A percentile compares a stretch with the other conserved stretches of the same genome.
Evolutionary conservation across 2,329 filamentous ascomycete genomes (phyloP).

Genomic region (Zymoseptoria ardabiliae): DNA sequence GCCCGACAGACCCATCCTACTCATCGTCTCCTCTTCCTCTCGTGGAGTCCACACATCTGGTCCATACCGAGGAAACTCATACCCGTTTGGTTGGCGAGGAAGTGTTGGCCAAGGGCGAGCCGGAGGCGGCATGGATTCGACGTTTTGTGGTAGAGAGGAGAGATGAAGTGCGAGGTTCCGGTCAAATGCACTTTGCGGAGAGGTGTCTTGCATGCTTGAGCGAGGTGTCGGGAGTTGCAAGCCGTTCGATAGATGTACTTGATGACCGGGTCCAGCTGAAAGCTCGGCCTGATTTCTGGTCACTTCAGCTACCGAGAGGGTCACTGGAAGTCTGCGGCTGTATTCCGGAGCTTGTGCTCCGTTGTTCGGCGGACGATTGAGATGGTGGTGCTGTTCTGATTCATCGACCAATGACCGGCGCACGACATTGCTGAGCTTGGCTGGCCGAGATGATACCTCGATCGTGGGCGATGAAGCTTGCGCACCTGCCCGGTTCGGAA

Average conservation of each 20-base stretch:
- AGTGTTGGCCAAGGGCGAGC: background rate
- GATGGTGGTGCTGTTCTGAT: background rate
- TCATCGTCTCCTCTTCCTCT: background rate
- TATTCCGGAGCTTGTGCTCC: background rate
- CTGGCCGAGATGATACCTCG: background rate
- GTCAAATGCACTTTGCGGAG: background rate
- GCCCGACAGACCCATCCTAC: background rate
- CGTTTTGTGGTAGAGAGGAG: background rate
- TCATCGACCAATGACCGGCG: background rate
- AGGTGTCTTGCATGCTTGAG: background rate
- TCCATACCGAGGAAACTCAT: background rate
- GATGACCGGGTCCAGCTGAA: background rate
- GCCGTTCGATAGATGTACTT: background rate
- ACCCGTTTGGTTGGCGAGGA: background rate
- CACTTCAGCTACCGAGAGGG: background rate
- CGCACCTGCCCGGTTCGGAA: too few species aligned
- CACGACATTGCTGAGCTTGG: background rate
- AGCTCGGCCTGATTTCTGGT: background rate
- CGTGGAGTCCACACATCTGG: background rate
- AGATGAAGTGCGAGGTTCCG: background rate
- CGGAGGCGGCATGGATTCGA: background rate
- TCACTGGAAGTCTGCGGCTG: background rate
- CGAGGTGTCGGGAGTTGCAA: background rate
- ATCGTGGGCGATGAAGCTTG: too few species aligned
- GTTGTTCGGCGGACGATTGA: background rate